phyloP scores from a whole-genome alignment of 306 rosid genomes.

The Ormosia semicastrata region DNA sequence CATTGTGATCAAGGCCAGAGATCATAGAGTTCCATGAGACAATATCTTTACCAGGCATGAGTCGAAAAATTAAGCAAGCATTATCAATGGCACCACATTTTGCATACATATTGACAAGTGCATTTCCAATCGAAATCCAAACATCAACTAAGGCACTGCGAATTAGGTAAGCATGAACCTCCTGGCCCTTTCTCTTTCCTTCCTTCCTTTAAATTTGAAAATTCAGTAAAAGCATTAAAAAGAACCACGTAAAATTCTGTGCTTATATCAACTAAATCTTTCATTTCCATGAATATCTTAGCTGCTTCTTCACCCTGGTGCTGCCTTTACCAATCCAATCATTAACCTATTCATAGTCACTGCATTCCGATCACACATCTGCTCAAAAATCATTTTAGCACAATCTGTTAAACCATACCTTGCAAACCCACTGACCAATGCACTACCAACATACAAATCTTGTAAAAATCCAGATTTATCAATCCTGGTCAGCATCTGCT shows the following conservation, averaged over 20 bases:
- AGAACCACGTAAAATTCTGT: constrained; percentile 69
- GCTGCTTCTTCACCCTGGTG: constrained; percentile 82
- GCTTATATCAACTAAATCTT: constrained; percentile 55
- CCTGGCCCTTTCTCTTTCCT: constrained; percentile 71
- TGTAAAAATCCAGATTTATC: constrained; percentile 58
- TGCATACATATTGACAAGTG: constrained; percentile 80
- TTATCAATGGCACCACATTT: constrained; percentile 61
- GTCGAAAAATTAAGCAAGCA: constrained; percentile 61
- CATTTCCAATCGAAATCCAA: constrained; percentile 62
- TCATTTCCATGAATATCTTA: constrained; percentile 62
- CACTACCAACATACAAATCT: constrained; percentile 85
- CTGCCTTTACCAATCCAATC: constrained; percentile 84
- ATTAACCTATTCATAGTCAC: constrained; percentile 86
- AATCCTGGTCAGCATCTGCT: constrained; percentile 64
- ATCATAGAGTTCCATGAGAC: constrained; percentile 89
- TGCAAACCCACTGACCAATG: constrained; percentile 80
- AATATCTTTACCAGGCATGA: constrained; percentile 58
- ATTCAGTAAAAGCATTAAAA: constrained; percentile 66
- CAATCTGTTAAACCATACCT: constrained; percentile 51
- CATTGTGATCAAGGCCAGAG: constrained; percentile 81
- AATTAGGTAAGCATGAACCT: constrained; percentile 69
- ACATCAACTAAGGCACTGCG: constrained; percentile 41
- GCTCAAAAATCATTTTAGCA: constrained; percentile 65
- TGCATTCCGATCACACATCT: constrained; percentile 65
- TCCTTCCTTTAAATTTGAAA: constrained; percentile 56